phyloP scores from a whole-genome alignment of 1,139 yeast species.

The Eremothecium coryli region DNA sequence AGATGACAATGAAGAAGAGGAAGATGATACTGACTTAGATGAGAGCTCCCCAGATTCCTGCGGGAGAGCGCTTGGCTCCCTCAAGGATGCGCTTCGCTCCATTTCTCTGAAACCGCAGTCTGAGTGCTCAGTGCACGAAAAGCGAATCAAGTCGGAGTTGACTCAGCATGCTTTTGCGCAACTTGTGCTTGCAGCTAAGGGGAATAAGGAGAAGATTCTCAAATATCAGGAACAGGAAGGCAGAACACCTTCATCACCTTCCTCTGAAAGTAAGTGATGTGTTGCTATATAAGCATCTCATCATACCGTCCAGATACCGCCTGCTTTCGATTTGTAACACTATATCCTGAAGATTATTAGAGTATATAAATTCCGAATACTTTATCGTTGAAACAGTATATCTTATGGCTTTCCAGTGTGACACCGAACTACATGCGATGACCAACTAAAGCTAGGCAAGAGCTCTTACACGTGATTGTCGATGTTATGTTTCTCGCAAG shows the following conservation, averaged over 20 bases:
- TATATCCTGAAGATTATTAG: too few relatives aligned
- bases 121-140: conserved; percentile 6
- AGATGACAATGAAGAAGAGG: conserved; percentile 7
- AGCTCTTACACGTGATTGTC: too few relatives aligned
- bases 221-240: conserved; percentile 30
- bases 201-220: conserved; percentile 53
- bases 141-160: conserved; percentile 29
- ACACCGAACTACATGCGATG: too few relatives aligned
- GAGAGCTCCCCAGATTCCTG: conserved; percentile 20
- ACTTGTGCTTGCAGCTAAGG: conserved; percentile 61
- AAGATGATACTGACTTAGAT: conserved; percentile 11
- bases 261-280: too few relatives aligned
- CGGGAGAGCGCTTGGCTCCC: conserved; percentile 8
- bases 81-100: conserved; percentile 11
- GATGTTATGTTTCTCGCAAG: too few relatives aligned
- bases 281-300: too few relatives aligned
- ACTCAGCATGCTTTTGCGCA: conserved; percentile 54
- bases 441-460: too few relatives aligned
- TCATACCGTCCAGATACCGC: too few relatives aligned
- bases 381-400: too few relatives aligned
- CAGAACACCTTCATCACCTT: not conserved
- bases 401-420: too few relatives aligned
- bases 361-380: too few relatives aligned
- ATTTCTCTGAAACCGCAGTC: conserved; percentile 9
- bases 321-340: too few relatives aligned